These are phyloP conservation scores for Teratosphaeria epicoccoides DNA, from an alignment of 2,329 filamentous ascomycete species.

Conservation along the genomic window DNA sequence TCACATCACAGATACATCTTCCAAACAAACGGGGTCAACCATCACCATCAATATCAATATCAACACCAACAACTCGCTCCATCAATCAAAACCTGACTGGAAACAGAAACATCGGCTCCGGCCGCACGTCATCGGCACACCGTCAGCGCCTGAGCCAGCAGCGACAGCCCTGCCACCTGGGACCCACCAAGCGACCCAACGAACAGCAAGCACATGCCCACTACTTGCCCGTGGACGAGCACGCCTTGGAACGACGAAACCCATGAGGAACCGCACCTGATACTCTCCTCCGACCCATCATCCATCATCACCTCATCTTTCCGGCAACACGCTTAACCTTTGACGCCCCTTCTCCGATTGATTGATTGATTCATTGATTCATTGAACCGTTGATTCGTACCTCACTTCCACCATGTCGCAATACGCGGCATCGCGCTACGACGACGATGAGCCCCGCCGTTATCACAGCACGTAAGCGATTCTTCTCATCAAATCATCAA, in stretches of 20 bases:
- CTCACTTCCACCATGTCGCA: conserved; percentile 34
- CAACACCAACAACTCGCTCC: background rate
- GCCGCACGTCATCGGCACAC: background rate
- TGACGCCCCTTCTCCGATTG: background rate
- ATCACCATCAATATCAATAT: background rate
- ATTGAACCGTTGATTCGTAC: too few species aligned
- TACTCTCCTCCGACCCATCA: background rate
- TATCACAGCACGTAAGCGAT: conserved; percentile 25
- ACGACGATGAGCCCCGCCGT: conserved; percentile 38
- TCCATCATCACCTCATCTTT: background rate
- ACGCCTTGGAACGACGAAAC: background rate
- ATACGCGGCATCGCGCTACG: conserved; percentile 39
- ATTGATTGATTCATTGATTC: background rate
- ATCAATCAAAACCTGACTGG: background rate
- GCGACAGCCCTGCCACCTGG: background rate
- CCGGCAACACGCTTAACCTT: background rate
- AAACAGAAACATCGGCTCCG: background rate
- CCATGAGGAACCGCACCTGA: background rate
- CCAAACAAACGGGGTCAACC: too few species aligned
- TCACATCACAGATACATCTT: background rate
- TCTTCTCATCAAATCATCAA: background rate
- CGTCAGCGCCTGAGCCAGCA: background rate
- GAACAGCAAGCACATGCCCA: background rate
- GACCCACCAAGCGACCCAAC: background rate
- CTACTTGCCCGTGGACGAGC: background rate